phyloP scores from a whole-genome alignment of 2,329 filamentous ascomycete genomes.

The Aspergillus novoparasiticus region DNA sequence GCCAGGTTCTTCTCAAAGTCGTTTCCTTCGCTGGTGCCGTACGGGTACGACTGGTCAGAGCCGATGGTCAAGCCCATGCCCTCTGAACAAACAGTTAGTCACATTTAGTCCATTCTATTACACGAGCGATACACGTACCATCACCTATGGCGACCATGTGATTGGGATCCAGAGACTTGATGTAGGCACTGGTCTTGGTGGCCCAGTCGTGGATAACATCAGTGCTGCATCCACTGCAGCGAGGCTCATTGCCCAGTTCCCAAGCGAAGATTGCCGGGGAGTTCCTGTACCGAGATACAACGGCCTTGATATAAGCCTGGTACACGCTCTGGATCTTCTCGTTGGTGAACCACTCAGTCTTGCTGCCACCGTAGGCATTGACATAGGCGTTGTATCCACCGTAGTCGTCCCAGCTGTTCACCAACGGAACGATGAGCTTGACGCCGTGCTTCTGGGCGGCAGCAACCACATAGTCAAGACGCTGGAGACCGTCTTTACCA shows the following conservation, averaged over 20 bases:
- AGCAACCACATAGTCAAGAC: conserved; percentile 19
- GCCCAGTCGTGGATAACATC: conserved; percentile 17
- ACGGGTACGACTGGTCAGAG: conserved; percentile 18
- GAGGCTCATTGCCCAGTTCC: conserved; percentile 20
- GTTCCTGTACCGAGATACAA: conserved; percentile 16
- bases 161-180: conserved; percentile 17
- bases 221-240: conserved; percentile 15
- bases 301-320: conserved; percentile 18
- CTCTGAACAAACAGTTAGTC: not conserved
- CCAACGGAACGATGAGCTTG: conserved; percentile 17
- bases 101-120: not conserved
- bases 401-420: conserved; percentile 21
- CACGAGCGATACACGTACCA: not conserved
- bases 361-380: conserved; percentile 12
- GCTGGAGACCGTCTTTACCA: conserved; percentile 5
- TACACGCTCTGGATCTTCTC: conserved; percentile 14
- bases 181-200: conserved; percentile 18
- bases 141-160: conserved; percentile 20
- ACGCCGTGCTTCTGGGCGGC: conserved; percentile 15
- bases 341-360: conserved; percentile 16
- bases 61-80: conserved; percentile 14
- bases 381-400: conserved; percentile 20
- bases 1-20: conserved; percentile 16
- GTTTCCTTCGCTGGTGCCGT: conserved; percentile 14
- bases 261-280: conserved; percentile 17